phyloP scores from a whole-genome alignment of 2,329 filamentous ascomycete genomes.

The Aspergillus uvarum region DNA sequence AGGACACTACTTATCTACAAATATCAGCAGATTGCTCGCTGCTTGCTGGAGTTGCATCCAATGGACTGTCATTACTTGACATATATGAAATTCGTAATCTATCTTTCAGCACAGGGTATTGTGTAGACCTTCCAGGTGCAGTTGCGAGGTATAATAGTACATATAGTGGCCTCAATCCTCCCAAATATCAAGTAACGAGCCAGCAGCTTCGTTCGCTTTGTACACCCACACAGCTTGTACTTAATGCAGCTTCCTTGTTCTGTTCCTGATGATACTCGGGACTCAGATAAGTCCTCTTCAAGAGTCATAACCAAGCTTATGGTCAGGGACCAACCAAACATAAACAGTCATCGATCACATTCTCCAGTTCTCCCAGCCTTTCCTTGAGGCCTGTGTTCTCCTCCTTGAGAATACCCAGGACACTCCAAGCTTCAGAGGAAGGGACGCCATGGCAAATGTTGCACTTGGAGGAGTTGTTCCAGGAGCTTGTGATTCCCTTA shows the following conservation, averaged over 20 bases:
- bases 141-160: slow-evolving; percentile 10
- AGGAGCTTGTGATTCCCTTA: slow-evolving; percentile 33
- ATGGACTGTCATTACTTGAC: not conserved
- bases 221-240: not conserved
- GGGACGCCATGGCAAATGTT: slow-evolving; percentile 43
- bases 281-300: not conserved
- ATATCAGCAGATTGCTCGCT: not conserved
- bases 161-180: not conserved
- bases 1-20: not conserved
- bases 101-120: not conserved
- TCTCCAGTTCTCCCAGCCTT: slow-evolving; percentile 55
- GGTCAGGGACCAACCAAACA: slow-evolving; percentile 48
- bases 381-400: slow-evolving; percentile 56
- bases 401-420: slow-evolving; percentile 52
- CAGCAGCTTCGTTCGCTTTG: not conserved
- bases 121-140: not conserved
- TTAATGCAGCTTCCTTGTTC: not conserved
- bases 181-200: not conserved
- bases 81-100: not conserved
- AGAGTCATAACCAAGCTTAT: not conserved
- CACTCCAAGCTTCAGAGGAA: slow-evolving; percentile 53
- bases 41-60: not conserved
- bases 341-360: slow-evolving; percentile 57
- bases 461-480: slow-evolving; percentile 36
- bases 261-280: not conserved